Percentiles rank a stretch among this genome's conserved stretches.
These are phyloP conservation scores for Plasmodium gallinaceum DNA, from an alignment of 169 alveolate genomes.

Conservation along the genomic window DNA sequence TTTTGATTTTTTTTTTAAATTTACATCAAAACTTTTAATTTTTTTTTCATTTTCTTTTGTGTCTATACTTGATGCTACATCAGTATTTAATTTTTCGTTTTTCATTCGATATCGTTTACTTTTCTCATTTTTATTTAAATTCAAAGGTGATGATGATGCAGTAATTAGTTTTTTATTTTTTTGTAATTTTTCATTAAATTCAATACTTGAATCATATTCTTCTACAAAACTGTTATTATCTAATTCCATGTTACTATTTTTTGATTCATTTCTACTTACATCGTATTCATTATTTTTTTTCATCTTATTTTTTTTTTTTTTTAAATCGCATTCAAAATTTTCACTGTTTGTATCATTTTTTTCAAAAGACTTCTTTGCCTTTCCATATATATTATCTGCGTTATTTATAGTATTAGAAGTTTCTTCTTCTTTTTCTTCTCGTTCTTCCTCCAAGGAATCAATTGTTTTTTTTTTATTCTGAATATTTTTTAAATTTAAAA, in stretches of 20 bases:
- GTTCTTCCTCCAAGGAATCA: constrained; percentile 5
- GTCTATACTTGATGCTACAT: constrained; percentile 32
- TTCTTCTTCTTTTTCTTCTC: constrained; percentile 17
- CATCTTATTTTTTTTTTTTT: constrained; percentile 25
- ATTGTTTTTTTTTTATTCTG: constrained; percentile 27
- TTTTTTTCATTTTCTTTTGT: constrained; percentile 57
- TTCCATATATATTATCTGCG: constrained; percentile 1
- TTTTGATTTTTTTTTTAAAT: constrained; percentile 43
- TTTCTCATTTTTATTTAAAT: constrained; percentile 36
- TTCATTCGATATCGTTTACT: constrained; percentile 24
- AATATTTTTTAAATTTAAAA: constrained; percentile 16
- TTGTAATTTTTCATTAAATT: constrained; percentile 21
- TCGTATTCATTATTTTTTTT: constrained; percentile 35
- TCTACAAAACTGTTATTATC: constrained; percentile 23
- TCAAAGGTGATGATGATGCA: constrained; percentile 15
- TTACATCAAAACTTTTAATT: constrained; percentile 33
- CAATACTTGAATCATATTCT: constrained; percentile 6
- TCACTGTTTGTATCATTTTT: constrained; percentile 33
- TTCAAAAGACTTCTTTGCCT: constrained; percentile 30
- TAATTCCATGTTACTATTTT: constrained; percentile 23
- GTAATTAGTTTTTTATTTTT: constrained; percentile 39
- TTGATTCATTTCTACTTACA: constrained; percentile 57
- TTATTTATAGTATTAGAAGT: constrained; percentile 6
- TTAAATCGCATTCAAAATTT: constrained; percentile 14
- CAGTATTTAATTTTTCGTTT: constrained; percentile 8